Evolutionary conservation across 805 yeast species (phyloP).

Genomic region (Barnettozyma siamensis): DNA sequence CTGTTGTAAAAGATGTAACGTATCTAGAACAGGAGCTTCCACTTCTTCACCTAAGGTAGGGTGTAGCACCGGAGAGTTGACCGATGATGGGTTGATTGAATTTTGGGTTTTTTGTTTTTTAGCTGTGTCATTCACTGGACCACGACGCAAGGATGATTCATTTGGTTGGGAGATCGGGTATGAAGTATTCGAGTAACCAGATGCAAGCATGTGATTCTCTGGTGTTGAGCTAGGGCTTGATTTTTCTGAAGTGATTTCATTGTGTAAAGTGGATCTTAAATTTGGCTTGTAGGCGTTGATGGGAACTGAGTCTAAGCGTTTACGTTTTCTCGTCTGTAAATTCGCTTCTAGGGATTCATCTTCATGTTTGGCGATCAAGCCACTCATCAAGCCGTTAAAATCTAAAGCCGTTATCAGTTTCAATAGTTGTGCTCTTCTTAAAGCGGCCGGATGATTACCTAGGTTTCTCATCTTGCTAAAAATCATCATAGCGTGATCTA

Average conservation of each 20-base stretch:
- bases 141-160: slow-evolving; percentile 16
- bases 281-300: not conserved
- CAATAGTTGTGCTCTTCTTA: slow-evolving; percentile 65
- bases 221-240: not conserved
- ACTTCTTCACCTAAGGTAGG: slow-evolving; percentile 16
- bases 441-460: slow-evolving; percentile 77
- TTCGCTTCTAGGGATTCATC: slow-evolving; percentile 26
- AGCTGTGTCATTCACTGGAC: not conserved
- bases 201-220: not conserved
- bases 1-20: slow-evolving; percentile 23
- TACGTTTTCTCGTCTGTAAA: slow-evolving; percentile 1
- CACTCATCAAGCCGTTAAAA: slow-evolving; percentile 59
- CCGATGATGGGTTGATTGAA: not conserved
- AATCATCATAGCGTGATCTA: slow-evolving; percentile 65
- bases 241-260: not conserved
- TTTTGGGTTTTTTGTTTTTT: slow-evolving; percentile 15
- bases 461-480: slow-evolving; percentile 71
- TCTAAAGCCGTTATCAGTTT: slow-evolving; percentile 61
- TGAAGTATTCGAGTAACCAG: not conserved
- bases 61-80: slow-evolving; percentile 17
- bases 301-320: not conserved
- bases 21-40: slow-evolving; percentile 23
- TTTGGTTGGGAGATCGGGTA: slow-evolving; percentile 9
- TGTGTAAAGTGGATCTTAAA: not conserved
- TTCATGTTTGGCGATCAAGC: slow-evolving; percentile 51